These are phyloP conservation scores for Pleurotus ostreatus DNA, from an alignment of 768 basidiomycete species.

Conservation along the genomic window DNA sequence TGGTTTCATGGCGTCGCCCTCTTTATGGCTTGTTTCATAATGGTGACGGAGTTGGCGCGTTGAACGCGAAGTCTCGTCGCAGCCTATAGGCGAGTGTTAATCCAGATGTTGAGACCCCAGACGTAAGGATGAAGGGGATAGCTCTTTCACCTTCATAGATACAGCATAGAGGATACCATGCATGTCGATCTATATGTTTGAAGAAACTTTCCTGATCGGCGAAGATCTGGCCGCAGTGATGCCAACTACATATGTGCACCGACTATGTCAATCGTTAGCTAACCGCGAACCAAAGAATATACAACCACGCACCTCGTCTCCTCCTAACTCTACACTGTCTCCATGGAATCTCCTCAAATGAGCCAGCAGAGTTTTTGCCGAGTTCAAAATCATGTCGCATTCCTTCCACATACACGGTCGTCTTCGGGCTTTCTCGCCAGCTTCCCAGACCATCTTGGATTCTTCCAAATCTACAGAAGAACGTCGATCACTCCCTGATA, in stretches of 20 bases:
- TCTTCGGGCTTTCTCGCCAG: conserved; percentile 44
- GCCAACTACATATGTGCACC: conserved; percentile 53
- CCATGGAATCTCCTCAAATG: conserved; percentile 41
- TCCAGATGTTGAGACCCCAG: background rate
- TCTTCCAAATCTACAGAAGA: conserved; percentile 37
- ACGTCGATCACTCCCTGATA: conserved; percentile 15
- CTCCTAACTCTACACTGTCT: conserved; percentile 4
- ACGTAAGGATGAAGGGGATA: conserved; percentile 1
- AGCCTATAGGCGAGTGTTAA: conserved; percentile 33
- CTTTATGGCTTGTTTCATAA: conserved; percentile 35
- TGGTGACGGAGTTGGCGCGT: conserved; percentile 48
- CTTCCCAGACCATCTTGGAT: conserved; percentile 39
- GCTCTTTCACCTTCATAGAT: conserved; percentile 43
- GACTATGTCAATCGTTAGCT: conserved; percentile 19
- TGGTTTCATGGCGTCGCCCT: conserved; percentile 28
- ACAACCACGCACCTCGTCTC: too few relatives aligned
- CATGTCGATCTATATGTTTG: conserved; percentile 54
- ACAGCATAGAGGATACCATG: conserved; percentile 36
- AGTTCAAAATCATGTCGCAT: conserved; percentile 55
- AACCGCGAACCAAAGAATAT: too few relatives aligned
- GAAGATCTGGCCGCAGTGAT: conserved; percentile 45
- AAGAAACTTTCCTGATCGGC: conserved; percentile 28
- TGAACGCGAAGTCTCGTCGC: conserved; percentile 43
- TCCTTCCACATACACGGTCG: conserved; percentile 55
- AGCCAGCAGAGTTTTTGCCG: conserved; percentile 38